A percentile compares a stretch with the other conserved stretches of the same genome.
These are phyloP conservation scores for Calonectria crousiana DNA, from an alignment of 2,329 filamentous ascomycete species.

Conservation along the genomic window DNA sequence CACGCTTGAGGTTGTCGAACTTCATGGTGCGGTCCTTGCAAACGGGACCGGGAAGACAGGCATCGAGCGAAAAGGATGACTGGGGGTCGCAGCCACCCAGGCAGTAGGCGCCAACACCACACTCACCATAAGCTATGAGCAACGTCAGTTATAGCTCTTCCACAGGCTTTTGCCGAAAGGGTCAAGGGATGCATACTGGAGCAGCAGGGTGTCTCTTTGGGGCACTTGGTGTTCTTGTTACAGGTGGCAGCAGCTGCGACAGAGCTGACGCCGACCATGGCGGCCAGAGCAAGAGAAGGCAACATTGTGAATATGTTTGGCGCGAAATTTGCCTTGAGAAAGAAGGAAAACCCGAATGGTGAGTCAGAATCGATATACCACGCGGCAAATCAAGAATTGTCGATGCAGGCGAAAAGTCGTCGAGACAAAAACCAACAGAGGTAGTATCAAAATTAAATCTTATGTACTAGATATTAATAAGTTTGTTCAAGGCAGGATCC, in stretches of 20 bases:
- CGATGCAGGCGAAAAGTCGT: constrained; percentile 8
- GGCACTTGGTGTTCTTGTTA: constrained; percentile 68
- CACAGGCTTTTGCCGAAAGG: not conserved
- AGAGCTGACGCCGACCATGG: constrained; percentile 49
- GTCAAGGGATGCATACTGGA: constrained; percentile 71
- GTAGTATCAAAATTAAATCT: not conserved
- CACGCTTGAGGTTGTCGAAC: constrained; percentile 77
- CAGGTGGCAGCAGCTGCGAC: constrained; percentile 64
- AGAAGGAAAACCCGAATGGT: constrained; percentile 1
- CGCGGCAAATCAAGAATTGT: constrained; percentile 8
- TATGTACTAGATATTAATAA: constrained; percentile 7
- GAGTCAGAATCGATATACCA: not conserved
- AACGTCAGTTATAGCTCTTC: not conserved
- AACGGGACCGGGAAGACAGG: constrained; percentile 86
- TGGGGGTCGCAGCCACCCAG: constrained; percentile 94
- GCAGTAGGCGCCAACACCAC: constrained; percentile 94
- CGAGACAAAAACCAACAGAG: not conserved
- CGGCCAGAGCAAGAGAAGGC: constrained; percentile 45
- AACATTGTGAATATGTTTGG: constrained; percentile 47
- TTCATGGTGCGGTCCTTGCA: constrained; percentile 82
- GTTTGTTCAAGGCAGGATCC: constrained; percentile 14
- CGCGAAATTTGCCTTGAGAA: not conserved
- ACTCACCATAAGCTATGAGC: constrained; percentile 85
- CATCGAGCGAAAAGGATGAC: constrained; percentile 84
- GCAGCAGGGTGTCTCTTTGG: constrained; percentile 80